Conservation (phyloP, 2,329 filamentous ascomycete species). For the Pseudogymnoascus sp. region DNA sequence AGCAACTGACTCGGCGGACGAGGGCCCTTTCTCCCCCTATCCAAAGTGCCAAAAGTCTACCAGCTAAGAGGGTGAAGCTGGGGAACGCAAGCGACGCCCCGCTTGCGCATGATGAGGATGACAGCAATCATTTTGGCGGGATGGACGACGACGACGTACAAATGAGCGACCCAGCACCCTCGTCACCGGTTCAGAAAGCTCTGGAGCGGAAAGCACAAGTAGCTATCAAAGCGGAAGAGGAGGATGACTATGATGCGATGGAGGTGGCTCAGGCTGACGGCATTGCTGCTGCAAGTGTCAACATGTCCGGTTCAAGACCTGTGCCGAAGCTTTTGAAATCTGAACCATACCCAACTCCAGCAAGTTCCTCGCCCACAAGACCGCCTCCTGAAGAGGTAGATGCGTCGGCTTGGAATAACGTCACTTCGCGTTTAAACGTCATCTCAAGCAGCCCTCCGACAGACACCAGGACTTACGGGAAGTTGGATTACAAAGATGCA, state of each 20-base stretch:
- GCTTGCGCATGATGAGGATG: constrained; percentile 40
- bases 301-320: constrained; percentile 73
- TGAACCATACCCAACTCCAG: constrained; percentile 58
- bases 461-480: constrained; percentile 59
- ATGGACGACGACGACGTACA: constrained; percentile 60
- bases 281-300: constrained; percentile 63
- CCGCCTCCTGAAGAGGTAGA: constrained; percentile 56
- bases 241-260: constrained; percentile 75
- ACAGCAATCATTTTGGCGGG: constrained; percentile 43
- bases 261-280: constrained; percentile 73
- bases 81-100: constrained; percentile 41
- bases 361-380: constrained; percentile 67
- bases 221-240: constrained; percentile 52
- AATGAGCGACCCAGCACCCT: constrained; percentile 82
- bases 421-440: constrained; percentile 80
- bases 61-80: constrained; percentile 49
- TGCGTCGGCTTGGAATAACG: constrained; percentile 77
- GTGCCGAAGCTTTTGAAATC: constrained; percentile 66
- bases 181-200: constrained; percentile 75
- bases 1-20: constrained; percentile 66
- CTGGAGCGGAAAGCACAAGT: constrained; percentile 59
- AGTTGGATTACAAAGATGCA: constrained; percentile 75
- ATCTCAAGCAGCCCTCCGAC: constrained; percentile 63
- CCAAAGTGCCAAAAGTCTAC: constrained; percentile 39
- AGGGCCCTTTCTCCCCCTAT: constrained; percentile 71